A percentile compares a stretch with the other conserved stretches of the same genome.
These are phyloP conservation scores for Funneliformis mosseae DNA, from an alignment of 192 early-diverging fungal species.

Conservation along the genomic window DNA sequence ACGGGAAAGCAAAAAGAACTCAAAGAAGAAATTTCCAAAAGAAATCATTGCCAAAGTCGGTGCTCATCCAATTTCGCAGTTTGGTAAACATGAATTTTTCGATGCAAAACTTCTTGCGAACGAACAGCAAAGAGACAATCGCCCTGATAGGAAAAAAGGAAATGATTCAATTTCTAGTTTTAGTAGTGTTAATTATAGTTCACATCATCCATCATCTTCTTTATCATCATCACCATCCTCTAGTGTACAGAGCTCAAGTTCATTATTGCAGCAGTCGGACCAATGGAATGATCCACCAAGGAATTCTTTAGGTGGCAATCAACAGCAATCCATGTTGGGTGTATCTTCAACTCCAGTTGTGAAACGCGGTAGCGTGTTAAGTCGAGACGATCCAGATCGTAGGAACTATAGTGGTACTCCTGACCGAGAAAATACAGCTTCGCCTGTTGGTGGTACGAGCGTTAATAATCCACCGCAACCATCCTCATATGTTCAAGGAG, in stretches of 20 bases:
- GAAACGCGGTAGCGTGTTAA: conserved; percentile 3
- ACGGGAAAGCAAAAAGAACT: conserved; percentile 29
- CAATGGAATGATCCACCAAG: neutral
- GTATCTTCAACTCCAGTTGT: neutral
- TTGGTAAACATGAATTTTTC: conserved; percentile 31
- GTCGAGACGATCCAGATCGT: conserved; percentile 1
- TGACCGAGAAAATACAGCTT: neutral
- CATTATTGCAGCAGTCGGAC: neutral
- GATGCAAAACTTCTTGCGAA: conserved; percentile 40
- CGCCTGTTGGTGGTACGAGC: neutral
- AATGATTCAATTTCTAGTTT: conserved; percentile 6
- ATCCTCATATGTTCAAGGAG: neutral
- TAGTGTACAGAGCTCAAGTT: neutral
- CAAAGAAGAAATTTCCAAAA: conserved; percentile 31
- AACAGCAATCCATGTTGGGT: neutral
- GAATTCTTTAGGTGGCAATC: neutral
- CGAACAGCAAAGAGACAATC: conserved; percentile 39
- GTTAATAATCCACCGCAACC: neutral
- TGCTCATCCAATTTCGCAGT: conserved; percentile 43
- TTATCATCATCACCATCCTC: neutral
- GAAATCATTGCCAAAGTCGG: conserved; percentile 39
- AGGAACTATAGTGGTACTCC: neutral
- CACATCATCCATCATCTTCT: conserved; percentile 16
- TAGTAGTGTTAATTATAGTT: neutral
- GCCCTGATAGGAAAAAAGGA: conserved; percentile 27